Percentiles rank a stretch among this genome's conserved stretches.
Evolutionary conservation across 371 early-diverging fungal species (phyloP).

Genomic region (Syncephalis plumigaleata): DNA sequence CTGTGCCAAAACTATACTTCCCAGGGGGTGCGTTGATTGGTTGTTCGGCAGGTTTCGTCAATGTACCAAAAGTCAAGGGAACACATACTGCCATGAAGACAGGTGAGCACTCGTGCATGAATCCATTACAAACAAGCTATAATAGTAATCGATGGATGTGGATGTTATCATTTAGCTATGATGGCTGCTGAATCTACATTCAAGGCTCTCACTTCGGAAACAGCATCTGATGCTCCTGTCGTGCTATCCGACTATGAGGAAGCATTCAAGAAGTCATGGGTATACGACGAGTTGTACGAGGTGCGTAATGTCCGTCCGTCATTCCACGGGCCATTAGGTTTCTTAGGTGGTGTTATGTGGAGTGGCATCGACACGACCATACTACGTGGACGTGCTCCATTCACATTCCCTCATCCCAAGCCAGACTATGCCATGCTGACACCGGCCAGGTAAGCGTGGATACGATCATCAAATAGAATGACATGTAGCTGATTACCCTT

Average conservation of each 20-base stretch:
- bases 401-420: conserved; percentile 79
- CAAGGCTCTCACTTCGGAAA: conserved; percentile 32
- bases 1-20: conserved; percentile 85
- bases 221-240: conserved; percentile 21
- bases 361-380: conserved; percentile 81
- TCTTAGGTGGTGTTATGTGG: conserved; percentile 75
- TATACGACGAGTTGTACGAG: conserved; percentile 79
- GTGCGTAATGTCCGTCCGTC: conserved; percentile 90
- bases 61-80: conserved; percentile 97
- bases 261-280: conserved; percentile 71
- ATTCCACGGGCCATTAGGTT: conserved; percentile 78
- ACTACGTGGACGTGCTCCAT: conserved; percentile 80
- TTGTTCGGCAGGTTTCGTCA: conserved; percentile 91
- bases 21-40: conserved; percentile 96
- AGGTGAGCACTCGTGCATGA: conserved; percentile 18
- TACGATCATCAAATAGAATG: too few species aligned
- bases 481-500: too few species aligned
- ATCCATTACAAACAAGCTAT: too few species aligned
- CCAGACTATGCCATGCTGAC: conserved; percentile 71
- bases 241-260: conserved; percentile 71
- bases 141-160: conserved; percentile 36
- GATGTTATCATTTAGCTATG: conserved; percentile 16
- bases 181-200: conserved; percentile 74
- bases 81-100: conserved; percentile 97
- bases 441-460: conserved; percentile 50